These are phyloP conservation scores for Stemphylium vesicarium DNA, from an alignment of 2,329 filamentous ascomycete species.

Conservation along the genomic window DNA sequence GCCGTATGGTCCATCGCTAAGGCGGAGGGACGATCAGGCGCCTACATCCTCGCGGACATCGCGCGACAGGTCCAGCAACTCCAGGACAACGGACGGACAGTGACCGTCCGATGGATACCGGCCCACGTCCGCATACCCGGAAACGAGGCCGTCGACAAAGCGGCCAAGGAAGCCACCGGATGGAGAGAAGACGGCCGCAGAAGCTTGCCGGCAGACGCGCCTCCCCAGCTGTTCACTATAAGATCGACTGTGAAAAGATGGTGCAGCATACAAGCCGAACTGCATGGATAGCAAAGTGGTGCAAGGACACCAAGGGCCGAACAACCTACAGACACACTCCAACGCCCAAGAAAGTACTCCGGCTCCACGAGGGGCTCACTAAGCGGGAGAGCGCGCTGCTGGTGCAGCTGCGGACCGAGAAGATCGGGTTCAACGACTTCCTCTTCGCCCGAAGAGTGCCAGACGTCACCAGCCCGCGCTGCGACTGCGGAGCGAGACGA, in stretches of 20 bases:
- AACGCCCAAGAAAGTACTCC: slow-evolving; percentile 17
- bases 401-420: slow-evolving; percentile 20
- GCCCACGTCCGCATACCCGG: neutral
- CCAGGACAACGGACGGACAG: slow-evolving; percentile 3
- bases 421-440: slow-evolving; percentile 16
- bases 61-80: slow-evolving; percentile 16
- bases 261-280: slow-evolving; percentile 11
- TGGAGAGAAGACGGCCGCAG: slow-evolving; percentile 18
- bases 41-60: slow-evolving; percentile 24
- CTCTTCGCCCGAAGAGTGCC: too few species aligned
- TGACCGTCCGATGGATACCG: neutral
- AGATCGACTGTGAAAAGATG: slow-evolving; percentile 12
- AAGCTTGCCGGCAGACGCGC: slow-evolving; percentile 15
- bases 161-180: slow-evolving; percentile 23
- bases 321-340: slow-evolving; percentile 15
- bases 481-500: slow-evolving; percentile 19
- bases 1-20: slow-evolving; percentile 20
- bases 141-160: slow-evolving; percentile 4
- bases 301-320: slow-evolving; percentile 9
- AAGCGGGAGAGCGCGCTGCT: slow-evolving; percentile 21
- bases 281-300: slow-evolving; percentile 9
- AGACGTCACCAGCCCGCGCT: slow-evolving; percentile 9
- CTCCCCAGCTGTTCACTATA: slow-evolving; percentile 4
- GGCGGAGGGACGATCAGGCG: slow-evolving; percentile 16
- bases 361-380: slow-evolving; percentile 17